Conservation (phyloP, 805 yeast species). For the Grigorovia jiainica region DNA sequence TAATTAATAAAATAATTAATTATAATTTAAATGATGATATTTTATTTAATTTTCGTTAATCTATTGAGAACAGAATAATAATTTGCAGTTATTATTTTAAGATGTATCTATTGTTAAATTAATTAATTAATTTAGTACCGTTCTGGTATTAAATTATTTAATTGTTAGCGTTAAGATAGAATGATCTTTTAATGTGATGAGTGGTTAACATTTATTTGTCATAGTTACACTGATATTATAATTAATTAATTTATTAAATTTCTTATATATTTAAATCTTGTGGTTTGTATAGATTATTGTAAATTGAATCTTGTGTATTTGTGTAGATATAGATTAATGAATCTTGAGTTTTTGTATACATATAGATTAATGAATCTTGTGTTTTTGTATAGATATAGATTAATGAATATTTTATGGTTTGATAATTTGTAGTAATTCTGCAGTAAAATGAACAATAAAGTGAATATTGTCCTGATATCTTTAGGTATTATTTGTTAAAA, state of each 20-base stretch:
- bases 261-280: background rate
- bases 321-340: no score
- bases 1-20: background rate
- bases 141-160: conserved; percentile 12
- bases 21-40: conserved; percentile 23
- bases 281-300: no score
- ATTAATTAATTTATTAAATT: background rate
- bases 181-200: conserved; percentile 47
- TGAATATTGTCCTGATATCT: no score
- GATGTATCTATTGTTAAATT: conserved; percentile 8
- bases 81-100: conserved; percentile 12
- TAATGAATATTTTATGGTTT: no score
- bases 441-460: no score
- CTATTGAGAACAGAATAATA: conserved; percentile 24
- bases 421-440: no score
- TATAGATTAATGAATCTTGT: no score
- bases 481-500: no score
- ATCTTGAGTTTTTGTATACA: no score
- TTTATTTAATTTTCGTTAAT: conserved; percentile 23
- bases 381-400: no score
- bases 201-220: conserved; percentile 51
- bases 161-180: conserved; percentile 1
- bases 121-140: conserved; percentile 9
- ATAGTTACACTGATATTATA: conserved; percentile 34
- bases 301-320: background rate